Evolutionary conservation across 2,329 filamentous ascomycete species (phyloP).

Genomic region (Fusarium sp.): DNA sequence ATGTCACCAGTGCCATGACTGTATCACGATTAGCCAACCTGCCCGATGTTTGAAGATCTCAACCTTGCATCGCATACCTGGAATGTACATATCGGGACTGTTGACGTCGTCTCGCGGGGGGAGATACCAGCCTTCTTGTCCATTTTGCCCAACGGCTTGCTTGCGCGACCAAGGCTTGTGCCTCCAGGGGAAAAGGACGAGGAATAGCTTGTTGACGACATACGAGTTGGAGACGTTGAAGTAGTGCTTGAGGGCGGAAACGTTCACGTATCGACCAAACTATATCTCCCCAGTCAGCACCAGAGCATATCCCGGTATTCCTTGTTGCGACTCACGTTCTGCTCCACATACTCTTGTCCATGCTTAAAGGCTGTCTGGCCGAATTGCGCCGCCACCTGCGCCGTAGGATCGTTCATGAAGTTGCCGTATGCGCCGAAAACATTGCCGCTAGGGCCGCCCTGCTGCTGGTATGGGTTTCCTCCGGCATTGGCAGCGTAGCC

Average conservation of each 20-base stretch:
- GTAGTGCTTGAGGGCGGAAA: slow-evolving; percentile 95
- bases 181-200: slow-evolving; percentile 97
- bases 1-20: slow-evolving; percentile 97
- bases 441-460: slow-evolving; percentile 65
- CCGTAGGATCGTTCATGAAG: slow-evolving; percentile 95
- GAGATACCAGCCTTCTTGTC: slow-evolving; percentile 82
- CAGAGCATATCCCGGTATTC: background rate
- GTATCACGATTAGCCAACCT: slow-evolving; percentile 39
- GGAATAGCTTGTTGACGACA: slow-evolving; percentile 90
- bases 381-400: slow-evolving; percentile 94
- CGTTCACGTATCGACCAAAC: slow-evolving; percentile 84
- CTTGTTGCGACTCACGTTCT: slow-evolving; percentile 76
- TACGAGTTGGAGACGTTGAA: slow-evolving; percentile 99
- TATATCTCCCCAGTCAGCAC: slow-evolving; percentile 46
- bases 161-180: slow-evolving; percentile 98
- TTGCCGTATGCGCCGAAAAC: slow-evolving; percentile 82
- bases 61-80: slow-evolving; percentile 59
- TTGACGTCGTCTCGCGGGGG: slow-evolving; percentile 96
- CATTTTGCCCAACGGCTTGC: slow-evolving; percentile 77
- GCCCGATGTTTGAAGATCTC: too few relatives aligned
- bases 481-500: slow-evolving; percentile 75
- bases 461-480: slow-evolving; percentile 81
- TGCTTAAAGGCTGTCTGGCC: slow-evolving; percentile 92
- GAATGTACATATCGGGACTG: slow-evolving; percentile 99
- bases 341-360: slow-evolving; percentile 93